Evolutionary conservation across 1,284 basidiomycete species (phyloP), one percentile per base, ranked within the genome.

Genomic region (Apiotrichum akiyoshidainum): DNA sequence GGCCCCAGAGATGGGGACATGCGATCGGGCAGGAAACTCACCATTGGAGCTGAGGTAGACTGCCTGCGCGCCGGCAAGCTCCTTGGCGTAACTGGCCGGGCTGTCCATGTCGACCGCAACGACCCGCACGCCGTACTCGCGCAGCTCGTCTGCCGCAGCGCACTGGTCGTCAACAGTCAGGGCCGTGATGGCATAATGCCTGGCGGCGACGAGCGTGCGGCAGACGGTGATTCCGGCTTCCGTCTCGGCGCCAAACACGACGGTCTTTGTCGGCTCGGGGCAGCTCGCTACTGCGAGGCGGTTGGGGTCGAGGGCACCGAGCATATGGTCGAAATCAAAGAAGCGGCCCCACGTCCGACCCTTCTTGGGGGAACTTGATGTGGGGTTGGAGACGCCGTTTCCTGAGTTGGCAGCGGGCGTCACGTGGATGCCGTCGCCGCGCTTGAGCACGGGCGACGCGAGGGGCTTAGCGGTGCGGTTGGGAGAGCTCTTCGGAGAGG

Each of bases 211-310:
- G 17, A 63, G 46, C 13, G 54, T 31, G 54, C 61, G 61, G 48
- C 58, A 60, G 22, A 60, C 55, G 2, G 49, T 54, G 33, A 60
- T 37, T 1, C 61, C 61, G 11, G 51, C 41, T n/a, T 63, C 67
- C 10, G 65, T 64, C 48, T 67, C 64, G 40, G 69, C 69, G 46
- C 66, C 61, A 44, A 71, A 68, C 2, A 71, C 65, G 41, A 66
- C 60, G 26, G 67, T 44, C 22, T 55, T 54, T 19, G 58, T 42
- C 0, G 68, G 64, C 13, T 60, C 53, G 16, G 64, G 63, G 1
- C 58, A 46, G 13, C 52, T 58, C 9, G 54, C 42, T 19, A 46
- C 40, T 17, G 68, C 66, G 10, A 61, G 16, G 9, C 55, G 52
- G 39, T 51, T 54, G 14, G 68, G 68, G 42, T 63, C 56, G n/a